Evolutionary conservation across 441 rosid genomes (phyloP).

Genomic region (Erodium moschatum): DNA sequence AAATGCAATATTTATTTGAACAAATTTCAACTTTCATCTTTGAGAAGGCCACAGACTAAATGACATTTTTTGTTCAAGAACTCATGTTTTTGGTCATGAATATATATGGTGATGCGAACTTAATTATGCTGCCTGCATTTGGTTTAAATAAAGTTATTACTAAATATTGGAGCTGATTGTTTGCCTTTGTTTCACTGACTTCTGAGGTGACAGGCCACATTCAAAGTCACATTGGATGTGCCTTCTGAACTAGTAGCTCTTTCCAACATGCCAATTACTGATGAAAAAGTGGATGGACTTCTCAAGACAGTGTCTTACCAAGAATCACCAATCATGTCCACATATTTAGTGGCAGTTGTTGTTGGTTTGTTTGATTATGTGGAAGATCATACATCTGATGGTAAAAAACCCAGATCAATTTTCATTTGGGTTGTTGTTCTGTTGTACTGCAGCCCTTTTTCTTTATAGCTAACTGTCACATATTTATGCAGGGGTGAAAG

Average conservation of each 20-base stretch:
- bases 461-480: slow-evolving; percentile 11
- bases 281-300: slow-evolving; percentile 62
- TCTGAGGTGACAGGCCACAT: slow-evolving; percentile 56
- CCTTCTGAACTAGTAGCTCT: slow-evolving; percentile 77
- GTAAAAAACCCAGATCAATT: slow-evolving; percentile 29
- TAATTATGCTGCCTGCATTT: not conserved
- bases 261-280: slow-evolving; percentile 78
- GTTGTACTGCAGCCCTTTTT: slow-evolving; percentile 1
- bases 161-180: not conserved
- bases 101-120: not conserved
- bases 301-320: slow-evolving; percentile 60
- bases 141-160: not conserved
- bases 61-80: not conserved
- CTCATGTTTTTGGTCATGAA: not conserved
- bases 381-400: slow-evolving; percentile 88
- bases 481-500: slow-evolving; percentile 52
- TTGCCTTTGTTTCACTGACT: slow-evolving; percentile 1
- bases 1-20: too few relatives aligned
- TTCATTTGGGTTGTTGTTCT: not conserved
- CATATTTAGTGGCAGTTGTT: slow-evolving; percentile 86
- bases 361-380: slow-evolving; percentile 83
- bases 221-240: slow-evolving; percentile 77
- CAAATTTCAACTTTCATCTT: not conserved
- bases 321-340: slow-evolving; percentile 92
- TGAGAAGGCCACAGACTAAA: not conserved